phyloP scores from a whole-genome alignment of 805 yeast species.

The Yarrowia sp. region DNA sequence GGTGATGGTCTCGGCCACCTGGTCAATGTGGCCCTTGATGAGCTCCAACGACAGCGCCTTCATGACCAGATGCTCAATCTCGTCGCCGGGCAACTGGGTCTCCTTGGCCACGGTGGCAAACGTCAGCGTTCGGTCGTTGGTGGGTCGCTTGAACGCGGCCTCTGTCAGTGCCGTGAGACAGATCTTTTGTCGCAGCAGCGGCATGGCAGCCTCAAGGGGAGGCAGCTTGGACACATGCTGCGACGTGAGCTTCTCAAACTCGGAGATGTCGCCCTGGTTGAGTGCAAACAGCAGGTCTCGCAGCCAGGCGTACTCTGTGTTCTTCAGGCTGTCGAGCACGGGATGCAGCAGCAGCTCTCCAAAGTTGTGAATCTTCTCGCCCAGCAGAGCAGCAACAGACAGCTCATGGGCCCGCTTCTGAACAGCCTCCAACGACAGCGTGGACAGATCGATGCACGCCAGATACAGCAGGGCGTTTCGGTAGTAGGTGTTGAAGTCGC shows the following conservation, averaged over 20 bases:
- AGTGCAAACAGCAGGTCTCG: conserved; percentile 71
- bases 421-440: conserved; percentile 53
- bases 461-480: conserved; percentile 80
- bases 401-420: conserved; percentile 73
- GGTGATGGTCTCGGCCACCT: conserved; percentile 76
- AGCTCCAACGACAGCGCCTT: conserved; percentile 85
- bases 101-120: conserved; percentile 78
- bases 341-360: conserved; percentile 95
- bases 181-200: conserved; percentile 85
- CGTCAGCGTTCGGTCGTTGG: conserved; percentile 73
- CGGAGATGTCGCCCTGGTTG: conserved; percentile 76
- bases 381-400: conserved; percentile 84
- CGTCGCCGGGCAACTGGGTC: conserved; percentile 68
- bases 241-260: conserved; percentile 61
- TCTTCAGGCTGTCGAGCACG: conserved; percentile 63
- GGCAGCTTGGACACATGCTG: conserved; percentile 58
- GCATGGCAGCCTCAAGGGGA: conserved; percentile 61
- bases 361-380: conserved; percentile 91
- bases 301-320: conserved; percentile 69
- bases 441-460: conserved; percentile 67
- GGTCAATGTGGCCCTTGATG: conserved; percentile 89
- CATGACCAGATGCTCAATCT: conserved; percentile 90
- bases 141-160: conserved; percentile 76
- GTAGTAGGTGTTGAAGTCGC: conserved; percentile 83
- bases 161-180: conserved; percentile 92